A percentile compares a stretch with the other conserved stretches of the same genome.
Evolutionary conservation across 2,329 filamentous ascomycete species (phyloP).

Genomic region (Fusarium sp.): DNA sequence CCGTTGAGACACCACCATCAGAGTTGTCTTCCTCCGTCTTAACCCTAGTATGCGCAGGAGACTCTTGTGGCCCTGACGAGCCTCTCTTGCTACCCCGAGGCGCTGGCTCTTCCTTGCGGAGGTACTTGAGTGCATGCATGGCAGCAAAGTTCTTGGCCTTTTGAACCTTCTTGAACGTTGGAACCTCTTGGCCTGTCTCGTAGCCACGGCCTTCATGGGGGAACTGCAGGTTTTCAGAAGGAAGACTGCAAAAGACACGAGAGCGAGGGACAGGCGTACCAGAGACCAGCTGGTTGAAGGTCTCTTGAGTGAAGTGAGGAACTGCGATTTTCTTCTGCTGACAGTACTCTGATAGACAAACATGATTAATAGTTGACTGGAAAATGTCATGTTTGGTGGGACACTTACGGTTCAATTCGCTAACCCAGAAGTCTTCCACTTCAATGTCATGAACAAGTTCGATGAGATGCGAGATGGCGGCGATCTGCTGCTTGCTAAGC

Average conservation of each 20-base stretch:
- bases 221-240: constrained; percentile 40
- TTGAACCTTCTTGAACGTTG: constrained; percentile 62
- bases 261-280: constrained; percentile 41
- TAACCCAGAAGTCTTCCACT: constrained; percentile 49
- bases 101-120: neutral
- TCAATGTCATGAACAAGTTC: constrained; percentile 47
- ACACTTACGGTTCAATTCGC: constrained; percentile 46
- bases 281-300: constrained; percentile 31
- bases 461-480: constrained; percentile 57
- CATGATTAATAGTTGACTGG: neutral
- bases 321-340: constrained; percentile 12
- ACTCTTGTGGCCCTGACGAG: constrained; percentile 8
- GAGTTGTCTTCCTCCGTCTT: constrained; percentile 31
- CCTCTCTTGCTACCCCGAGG: constrained; percentile 18
- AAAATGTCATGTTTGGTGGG: neutral
- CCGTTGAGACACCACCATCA: constrained; percentile 16
- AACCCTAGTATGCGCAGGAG: constrained; percentile 17
- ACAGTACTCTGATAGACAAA: constrained; percentile 18
- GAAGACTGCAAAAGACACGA: constrained; percentile 45
- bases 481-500: constrained; percentile 54
- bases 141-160: constrained; percentile 67
- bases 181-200: constrained; percentile 43
- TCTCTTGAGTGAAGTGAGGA: constrained; percentile 18
- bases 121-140: constrained; percentile 53
- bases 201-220: constrained; percentile 53